Base-by-base conservation (phyloP, 2,329 filamentous ascomycete genomes). In the Diaporthe batatas region DNA sequence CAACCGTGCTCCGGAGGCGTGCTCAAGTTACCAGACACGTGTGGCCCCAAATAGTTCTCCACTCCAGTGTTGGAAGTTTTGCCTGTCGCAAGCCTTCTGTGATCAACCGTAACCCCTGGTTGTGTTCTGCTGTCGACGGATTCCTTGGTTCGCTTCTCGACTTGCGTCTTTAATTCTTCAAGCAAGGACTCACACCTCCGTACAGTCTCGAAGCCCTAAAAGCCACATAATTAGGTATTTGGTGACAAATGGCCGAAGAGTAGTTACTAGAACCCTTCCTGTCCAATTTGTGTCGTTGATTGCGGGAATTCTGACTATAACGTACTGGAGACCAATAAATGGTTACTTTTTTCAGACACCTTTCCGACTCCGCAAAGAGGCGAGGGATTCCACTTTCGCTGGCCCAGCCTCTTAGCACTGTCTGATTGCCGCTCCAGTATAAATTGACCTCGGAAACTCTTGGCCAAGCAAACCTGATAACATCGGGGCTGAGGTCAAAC, bases 401-500 rank as follows among this genome's bases (percentile, higher is more conserved):
- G 7, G 67, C 67, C 67, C 67, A 69, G 11, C 51, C 53, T 36
- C 23, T 57, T 8, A 69, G 8, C 1, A 69, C 49, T 34, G 53
- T 58, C 16, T 58, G 53, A 10, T 69, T 69, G 4, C 67, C 67
- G 10, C 34, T 69, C 53, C 67, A 69, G 23, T 69, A 69, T 2
- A 69, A 29, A 32, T 58, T 57, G 7, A 69, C 51, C 39, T 69
- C 23, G 11, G 6, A 47, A 7, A 49, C 51, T 3, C 14, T 36
- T 11, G 67, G 51, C n/a, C 51, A 21, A 47, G 67, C n/a, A 16
- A 47, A 47, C 12, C 67, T 21, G 23, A 69, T 58, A 1, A 69
- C 67, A n/a, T 69, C 53, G 7, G 53, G 57, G 67, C 53, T 57
- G n/a, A 69, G 36, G 36, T 69, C 67, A n/a, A 55, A 57, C 12